Percentiles rank a stretch among this genome's conserved stretches.
Conservation (phyloP, 1,284 basidiomycete species). For the Moesziomyces globuligerus region DNA sequence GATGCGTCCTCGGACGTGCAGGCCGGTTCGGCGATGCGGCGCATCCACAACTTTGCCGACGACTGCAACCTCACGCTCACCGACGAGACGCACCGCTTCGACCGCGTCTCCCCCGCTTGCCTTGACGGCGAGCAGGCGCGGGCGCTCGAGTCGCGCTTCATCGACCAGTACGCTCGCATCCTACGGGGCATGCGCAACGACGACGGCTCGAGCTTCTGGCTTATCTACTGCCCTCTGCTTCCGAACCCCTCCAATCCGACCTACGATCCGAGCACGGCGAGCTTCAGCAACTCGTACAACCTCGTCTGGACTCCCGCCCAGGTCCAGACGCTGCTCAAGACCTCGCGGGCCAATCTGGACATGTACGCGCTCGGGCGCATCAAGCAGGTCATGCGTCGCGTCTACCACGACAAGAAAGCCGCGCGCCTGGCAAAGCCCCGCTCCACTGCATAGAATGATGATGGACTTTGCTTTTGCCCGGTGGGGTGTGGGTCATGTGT, state of each 20-base stretch:
- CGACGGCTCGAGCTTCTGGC: slow-evolving; percentile 27
- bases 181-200: slow-evolving; percentile 17
- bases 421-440: slow-evolving; percentile 3
- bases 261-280: slow-evolving; percentile 56
- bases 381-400: slow-evolving; percentile 28
- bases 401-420: slow-evolving; percentile 46
- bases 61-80: slow-evolving; percentile 44
- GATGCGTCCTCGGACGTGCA: slow-evolving; percentile 65
- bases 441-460: not conserved
- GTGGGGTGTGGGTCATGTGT: slow-evolving; percentile 5
- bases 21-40: slow-evolving; percentile 53
- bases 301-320: slow-evolving; percentile 63
- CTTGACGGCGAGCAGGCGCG: slow-evolving; percentile 6
- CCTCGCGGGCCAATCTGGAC: slow-evolving; percentile 53
- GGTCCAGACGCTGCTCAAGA: slow-evolving; percentile 51
- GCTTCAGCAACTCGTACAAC: slow-evolving; percentile 64
- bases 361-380: slow-evolving; percentile 40
- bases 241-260: slow-evolving; percentile 49
- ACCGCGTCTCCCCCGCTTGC: not conserved
- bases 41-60: slow-evolving; percentile 59
- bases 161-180: slow-evolving; percentile 43
- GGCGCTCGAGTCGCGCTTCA: slow-evolving; percentile 27
- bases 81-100: slow-evolving; percentile 26
- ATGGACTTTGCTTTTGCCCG: not conserved
- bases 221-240: slow-evolving; percentile 62